Evolutionary conservation across 1,139 yeast genomes (phyloP).

Genomic region (Sugiyamaella japonica): DNA sequence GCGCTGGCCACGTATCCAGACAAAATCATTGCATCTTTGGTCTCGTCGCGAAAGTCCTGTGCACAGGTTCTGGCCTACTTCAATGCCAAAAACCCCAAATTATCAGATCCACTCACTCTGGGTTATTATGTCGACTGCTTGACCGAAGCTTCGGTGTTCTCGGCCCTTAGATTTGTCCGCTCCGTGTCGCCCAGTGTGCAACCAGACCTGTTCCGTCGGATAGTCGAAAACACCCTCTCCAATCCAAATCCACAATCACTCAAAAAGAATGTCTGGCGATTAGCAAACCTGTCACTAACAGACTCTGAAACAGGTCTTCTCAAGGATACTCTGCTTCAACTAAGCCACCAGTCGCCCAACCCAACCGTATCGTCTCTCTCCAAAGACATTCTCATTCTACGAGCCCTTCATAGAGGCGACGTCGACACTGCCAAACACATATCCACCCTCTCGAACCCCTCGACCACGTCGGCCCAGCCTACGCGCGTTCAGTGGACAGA

Average conservation of each 20-base stretch:
- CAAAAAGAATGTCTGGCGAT: slow-evolving; percentile 27
- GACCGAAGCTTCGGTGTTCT: slow-evolving; percentile 25
- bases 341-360: slow-evolving; percentile 20
- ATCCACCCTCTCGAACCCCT: slow-evolving; percentile 17
- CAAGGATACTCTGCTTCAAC: slow-evolving; percentile 24
- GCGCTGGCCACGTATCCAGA: slow-evolving; percentile 29
- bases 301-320: slow-evolving; percentile 25
- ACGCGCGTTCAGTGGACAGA: slow-evolving; percentile 26
- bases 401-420: slow-evolving; percentile 30
- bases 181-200: slow-evolving; percentile 27
- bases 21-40: slow-evolving; percentile 27
- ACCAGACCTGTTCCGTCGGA: slow-evolving; percentile 19
- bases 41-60: slow-evolving; percentile 4
- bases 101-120: slow-evolving; percentile 24
- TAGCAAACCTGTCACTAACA: slow-evolving; percentile 31
- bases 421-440: slow-evolving; percentile 23
- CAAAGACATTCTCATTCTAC: slow-evolving; percentile 30
- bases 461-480: slow-evolving; percentile 1
- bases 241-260: slow-evolving; percentile 3
- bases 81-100: slow-evolving; percentile 26
- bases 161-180: slow-evolving; percentile 30
- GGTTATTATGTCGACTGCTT: slow-evolving; percentile 26
- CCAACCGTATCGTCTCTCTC: slow-evolving; percentile 24
- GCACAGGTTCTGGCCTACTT: slow-evolving; percentile 27
- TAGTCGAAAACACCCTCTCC: slow-evolving; percentile 23